Percentiles rank a stretch among this genome's conserved stretches.
Conservation (phyloP, 106 monocot species). For the Acorus gramineus region DNA sequence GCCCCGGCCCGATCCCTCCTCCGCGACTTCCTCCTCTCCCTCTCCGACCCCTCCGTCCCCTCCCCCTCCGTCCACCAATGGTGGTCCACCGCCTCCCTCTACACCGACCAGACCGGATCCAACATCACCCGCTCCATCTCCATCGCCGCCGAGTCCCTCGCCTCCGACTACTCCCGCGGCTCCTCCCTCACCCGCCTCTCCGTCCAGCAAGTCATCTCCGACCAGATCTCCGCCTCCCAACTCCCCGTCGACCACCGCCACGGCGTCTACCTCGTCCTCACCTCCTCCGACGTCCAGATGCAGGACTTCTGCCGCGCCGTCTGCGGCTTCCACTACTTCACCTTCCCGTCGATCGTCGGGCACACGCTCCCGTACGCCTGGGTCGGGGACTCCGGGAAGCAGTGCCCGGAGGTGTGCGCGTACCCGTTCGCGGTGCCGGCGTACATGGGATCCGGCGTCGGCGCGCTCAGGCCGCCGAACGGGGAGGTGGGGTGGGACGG, state of each 20-base stretch:
- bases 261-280: conserved; percentile 7
- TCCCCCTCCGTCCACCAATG: too few species aligned
- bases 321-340: conserved; percentile 39
- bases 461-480: conserved; percentile 47
- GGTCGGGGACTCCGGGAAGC: conserved; percentile 50
- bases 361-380: conserved; percentile 77
- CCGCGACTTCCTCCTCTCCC: background rate
- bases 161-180: too few species aligned
- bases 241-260: background rate
- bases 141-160: too few species aligned
- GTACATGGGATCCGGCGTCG: conserved; percentile 31
- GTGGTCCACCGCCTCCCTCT: conserved; percentile 11
- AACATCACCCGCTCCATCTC: too few species aligned
- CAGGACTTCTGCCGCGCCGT: conserved; percentile 38
- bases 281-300: conserved; percentile 29
- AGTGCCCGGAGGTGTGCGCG: conserved; percentile 67
- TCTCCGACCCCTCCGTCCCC: too few species aligned
- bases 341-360: conserved; percentile 67
- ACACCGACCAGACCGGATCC: too few species aligned
- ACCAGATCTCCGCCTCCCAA: too few species aligned
- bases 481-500: conserved; percentile 59
- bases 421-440: conserved; percentile 67
- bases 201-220: too few species aligned
- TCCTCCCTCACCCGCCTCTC: too few species aligned
- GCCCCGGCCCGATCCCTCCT: conserved; percentile 24